Conservation (phyloP, 495 filamentous ascomycete genomes). For the Trichocladium antarcticum region DNA sequence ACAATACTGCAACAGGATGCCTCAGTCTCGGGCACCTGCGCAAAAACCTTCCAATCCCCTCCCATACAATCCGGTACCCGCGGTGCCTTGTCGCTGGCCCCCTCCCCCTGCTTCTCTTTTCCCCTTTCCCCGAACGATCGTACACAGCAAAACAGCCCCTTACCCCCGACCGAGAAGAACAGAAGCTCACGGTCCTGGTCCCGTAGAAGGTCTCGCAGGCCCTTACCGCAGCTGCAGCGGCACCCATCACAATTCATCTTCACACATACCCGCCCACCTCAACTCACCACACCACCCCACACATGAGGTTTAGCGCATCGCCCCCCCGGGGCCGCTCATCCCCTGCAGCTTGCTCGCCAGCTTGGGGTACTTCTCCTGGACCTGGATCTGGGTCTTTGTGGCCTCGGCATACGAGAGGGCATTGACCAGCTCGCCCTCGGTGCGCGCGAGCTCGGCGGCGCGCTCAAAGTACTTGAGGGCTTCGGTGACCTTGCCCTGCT, state of each 20-base stretch:
- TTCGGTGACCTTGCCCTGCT: conserved; percentile 93
- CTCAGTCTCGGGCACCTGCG: conserved; percentile 5
- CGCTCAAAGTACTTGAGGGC: conserved; percentile 96
- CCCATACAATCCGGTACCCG: no score
- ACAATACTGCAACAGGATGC: conserved; percentile 3
- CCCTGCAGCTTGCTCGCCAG: conserved; percentile 71
- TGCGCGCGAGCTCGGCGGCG: conserved; percentile 88
- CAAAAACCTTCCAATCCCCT: conserved; percentile 1
- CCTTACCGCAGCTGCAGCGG: no score
- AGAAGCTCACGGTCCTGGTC: background rate
- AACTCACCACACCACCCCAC: background rate
- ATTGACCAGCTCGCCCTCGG: conserved; percentile 91
- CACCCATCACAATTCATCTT: background rate
- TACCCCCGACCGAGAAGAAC: background rate
- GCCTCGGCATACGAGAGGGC: conserved; percentile 96
- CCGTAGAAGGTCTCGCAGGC: background rate
- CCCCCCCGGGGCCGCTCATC: conserved; percentile 46
- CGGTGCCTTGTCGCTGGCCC: background rate
- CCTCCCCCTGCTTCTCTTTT: background rate
- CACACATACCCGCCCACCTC: background rate
- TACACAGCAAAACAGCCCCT: background rate
- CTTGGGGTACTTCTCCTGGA: conserved; percentile 97
- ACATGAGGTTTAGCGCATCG: conserved; percentile 17
- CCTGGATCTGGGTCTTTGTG: conserved; percentile 90
- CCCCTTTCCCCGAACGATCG: background rate